A percentile compares a stretch with the other conserved stretches of the same genome.
Conservation (phyloP, 768 basidiomycete genomes). For the Agrocybe pediades region DNA sequence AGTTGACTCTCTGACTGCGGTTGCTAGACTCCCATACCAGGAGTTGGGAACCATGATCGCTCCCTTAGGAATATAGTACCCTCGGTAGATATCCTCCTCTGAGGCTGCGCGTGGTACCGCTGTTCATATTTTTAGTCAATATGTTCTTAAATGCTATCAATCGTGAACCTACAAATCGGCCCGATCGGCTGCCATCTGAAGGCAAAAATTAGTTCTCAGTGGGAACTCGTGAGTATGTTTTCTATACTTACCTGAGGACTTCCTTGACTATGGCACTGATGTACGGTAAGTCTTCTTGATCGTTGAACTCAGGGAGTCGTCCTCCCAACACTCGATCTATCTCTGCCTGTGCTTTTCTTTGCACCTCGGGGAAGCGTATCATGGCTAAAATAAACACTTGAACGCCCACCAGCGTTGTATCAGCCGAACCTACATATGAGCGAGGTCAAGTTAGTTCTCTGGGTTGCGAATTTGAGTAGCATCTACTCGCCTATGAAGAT, state of each 20-base stretch:
- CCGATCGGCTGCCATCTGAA: slow-evolving; percentile 4
- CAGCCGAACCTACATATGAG: neutral
- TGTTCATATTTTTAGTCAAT: neutral
- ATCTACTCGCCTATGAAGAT: neutral
- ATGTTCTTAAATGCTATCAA: neutral
- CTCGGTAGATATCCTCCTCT: slow-evolving; percentile 1
- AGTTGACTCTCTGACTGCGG: neutral
- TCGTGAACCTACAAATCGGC: slow-evolving; percentile 2
- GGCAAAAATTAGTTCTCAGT: neutral
- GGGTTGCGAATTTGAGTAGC: neutral
- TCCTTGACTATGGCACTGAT: slow-evolving; percentile 7
- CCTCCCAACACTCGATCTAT: slow-evolving; percentile 6
- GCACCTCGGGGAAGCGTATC: slow-evolving; percentile 2
- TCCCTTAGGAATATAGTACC: slow-evolving; percentile 6
- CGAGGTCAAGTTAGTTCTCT: neutral
- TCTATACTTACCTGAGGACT: neutral
- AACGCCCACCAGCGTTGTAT: slow-evolving; percentile 7
- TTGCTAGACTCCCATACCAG: neutral
- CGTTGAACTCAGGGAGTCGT: slow-evolving; percentile 8
- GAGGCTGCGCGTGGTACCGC: neutral
- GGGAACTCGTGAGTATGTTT: neutral
- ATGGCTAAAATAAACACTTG: slow-evolving; percentile 3
- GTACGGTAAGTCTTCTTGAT: slow-evolving; percentile 5
- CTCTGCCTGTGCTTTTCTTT: slow-evolving; percentile 9
- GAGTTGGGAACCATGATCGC: slow-evolving; percentile 3